phyloP scores from a whole-genome alignment of 2,329 filamentous ascomycete genomes.

The Plectosphaerella sp. region DNA sequence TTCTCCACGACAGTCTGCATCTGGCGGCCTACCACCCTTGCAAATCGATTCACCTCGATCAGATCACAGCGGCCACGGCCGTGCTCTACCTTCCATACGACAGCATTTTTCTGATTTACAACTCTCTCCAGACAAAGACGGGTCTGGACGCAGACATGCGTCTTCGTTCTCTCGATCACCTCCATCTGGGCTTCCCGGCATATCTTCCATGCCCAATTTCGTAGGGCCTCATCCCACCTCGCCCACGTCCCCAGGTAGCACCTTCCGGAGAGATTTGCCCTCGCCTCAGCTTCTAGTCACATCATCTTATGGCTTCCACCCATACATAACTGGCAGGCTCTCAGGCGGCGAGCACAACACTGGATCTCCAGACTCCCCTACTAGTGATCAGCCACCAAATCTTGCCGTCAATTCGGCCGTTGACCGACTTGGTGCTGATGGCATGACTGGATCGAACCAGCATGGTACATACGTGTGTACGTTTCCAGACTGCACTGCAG shows the following conservation, averaged over 20 bases:
- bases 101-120: slow-evolving; percentile 30
- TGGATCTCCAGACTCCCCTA: slow-evolving; percentile 41
- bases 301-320: slow-evolving; percentile 15
- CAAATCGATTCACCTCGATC: slow-evolving; percentile 29
- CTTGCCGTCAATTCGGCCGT: slow-evolving; percentile 30
- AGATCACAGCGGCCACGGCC: slow-evolving; percentile 26
- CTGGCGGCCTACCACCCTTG: slow-evolving; percentile 29
- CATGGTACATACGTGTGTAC: slow-evolving; percentile 54
- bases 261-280: slow-evolving; percentile 37
- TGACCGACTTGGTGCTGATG: slow-evolving; percentile 56
- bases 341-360: slow-evolving; percentile 36
- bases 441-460: slow-evolving; percentile 44
- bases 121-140: slow-evolving; percentile 25
- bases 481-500: slow-evolving; percentile 60
- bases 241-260: slow-evolving; percentile 45
- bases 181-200: slow-evolving; percentile 23
- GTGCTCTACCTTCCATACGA: slow-evolving; percentile 30
- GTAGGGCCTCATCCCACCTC: slow-evolving; percentile 27
- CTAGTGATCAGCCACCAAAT: slow-evolving; percentile 39
- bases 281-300: slow-evolving; percentile 40
- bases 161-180: slow-evolving; percentile 29
- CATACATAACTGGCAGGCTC: slow-evolving; percentile 23
- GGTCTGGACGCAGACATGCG: slow-evolving; percentile 10
- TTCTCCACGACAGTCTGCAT: slow-evolving; percentile 7
- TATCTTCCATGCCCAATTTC: slow-evolving; percentile 18